Percentiles rank a stretch among this genome's conserved stretches.
Conservation (phyloP, 164 flowering plant genomes). For the Berberis vulgaris region DNA sequence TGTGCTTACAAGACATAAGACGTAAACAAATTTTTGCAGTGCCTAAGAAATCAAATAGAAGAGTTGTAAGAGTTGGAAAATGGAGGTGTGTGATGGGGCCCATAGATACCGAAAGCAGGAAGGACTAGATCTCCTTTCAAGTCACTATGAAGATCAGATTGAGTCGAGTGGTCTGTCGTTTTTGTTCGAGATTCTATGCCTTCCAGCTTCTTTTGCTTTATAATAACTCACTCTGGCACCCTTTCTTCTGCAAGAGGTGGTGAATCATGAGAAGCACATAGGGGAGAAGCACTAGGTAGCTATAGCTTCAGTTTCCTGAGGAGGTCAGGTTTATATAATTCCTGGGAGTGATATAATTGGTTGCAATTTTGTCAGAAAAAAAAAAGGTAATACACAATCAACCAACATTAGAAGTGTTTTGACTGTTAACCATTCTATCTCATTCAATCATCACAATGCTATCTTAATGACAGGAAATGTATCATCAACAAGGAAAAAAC, state of each 20-base stretch:
- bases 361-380: neutral
- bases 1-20: too few relatives aligned
- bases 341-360: neutral
- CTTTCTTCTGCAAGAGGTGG: constrained; percentile 21
- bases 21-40: too few relatives aligned
- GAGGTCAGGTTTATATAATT: neutral
- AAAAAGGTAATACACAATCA: neutral
- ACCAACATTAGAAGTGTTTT: neutral
- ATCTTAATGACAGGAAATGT: constrained; percentile 34
- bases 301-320: neutral
- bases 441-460: neutral
- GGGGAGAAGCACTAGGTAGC: neutral
- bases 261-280: constrained; percentile 14
- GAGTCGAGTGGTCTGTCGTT: constrained; percentile 23
- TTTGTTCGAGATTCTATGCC: constrained; percentile 53
- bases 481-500: constrained; percentile 60
- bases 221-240: constrained; percentile 23
- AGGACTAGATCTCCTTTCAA: constrained; percentile 53
- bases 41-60: too few relatives aligned
- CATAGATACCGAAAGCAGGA: constrained; percentile 27
- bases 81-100: constrained; percentile 22
- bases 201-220: constrained; percentile 27
- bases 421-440: neutral
- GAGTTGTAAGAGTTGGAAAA: constrained; percentile 8
- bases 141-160: constrained; percentile 64